Conservation (phyloP, 306 rosid species). For the Neltuma alba region DNA sequence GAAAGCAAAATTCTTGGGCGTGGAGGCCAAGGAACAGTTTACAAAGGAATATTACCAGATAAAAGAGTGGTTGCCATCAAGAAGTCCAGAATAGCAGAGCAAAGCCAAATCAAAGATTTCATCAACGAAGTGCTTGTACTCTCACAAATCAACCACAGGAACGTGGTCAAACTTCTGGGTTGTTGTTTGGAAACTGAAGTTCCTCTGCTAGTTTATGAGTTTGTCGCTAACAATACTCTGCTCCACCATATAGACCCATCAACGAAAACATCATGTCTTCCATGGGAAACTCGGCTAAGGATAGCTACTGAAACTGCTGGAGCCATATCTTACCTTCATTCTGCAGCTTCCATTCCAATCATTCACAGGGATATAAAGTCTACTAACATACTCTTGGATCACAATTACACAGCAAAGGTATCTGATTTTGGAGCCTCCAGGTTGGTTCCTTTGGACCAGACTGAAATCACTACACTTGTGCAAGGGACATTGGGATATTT, state of each 20-base stretch:
- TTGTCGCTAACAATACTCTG: conserved; percentile 29
- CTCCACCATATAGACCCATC: conserved; percentile 15
- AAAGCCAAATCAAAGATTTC: conserved; percentile 11
- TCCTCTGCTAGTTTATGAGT: conserved; percentile 44
- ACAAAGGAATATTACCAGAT: neutral
- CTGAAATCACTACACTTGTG: neutral
- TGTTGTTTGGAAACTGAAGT: conserved; percentile 42
- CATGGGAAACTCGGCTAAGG: conserved; percentile 35
- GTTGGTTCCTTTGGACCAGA: neutral
- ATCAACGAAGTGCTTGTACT: conserved; percentile 25
- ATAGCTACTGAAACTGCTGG: conserved; percentile 39
- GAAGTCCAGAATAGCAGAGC: conserved; percentile 19
- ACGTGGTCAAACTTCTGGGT: conserved; percentile 14
- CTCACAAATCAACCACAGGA: conserved; percentile 28
- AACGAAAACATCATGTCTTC: neutral
- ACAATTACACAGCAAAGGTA: conserved; percentile 1
- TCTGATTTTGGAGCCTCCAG: conserved; percentile 28
- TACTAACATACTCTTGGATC: conserved; percentile 32
- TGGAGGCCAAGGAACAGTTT: conserved; percentile 32
- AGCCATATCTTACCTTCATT: conserved; percentile 39
- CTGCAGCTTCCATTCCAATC: conserved; percentile 37
- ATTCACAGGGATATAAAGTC: conserved; percentile 48
- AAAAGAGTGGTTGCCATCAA: conserved; percentile 20
- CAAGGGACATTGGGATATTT: conserved; percentile 7
- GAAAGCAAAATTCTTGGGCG: conserved; percentile 13